phyloP scores from a whole-genome alignment of 306 rosid species.

The Hippophae gyantsensis region DNA sequence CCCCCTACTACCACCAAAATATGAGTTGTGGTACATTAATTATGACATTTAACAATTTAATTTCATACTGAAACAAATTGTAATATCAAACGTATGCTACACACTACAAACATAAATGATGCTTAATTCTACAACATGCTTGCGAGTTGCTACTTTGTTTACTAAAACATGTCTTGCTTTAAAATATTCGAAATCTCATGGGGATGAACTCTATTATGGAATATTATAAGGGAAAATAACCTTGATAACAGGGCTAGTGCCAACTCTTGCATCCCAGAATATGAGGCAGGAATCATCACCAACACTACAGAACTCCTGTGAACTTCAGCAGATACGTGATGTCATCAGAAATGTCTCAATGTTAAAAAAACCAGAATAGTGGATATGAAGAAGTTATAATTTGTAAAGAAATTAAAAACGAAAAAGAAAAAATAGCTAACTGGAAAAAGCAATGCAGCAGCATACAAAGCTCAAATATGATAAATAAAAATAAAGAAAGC shows the following conservation, averaged over 20 bases:
- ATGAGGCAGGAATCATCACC: conserved; percentile 98
- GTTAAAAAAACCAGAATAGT: background rate
- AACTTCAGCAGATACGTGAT: conserved; percentile 42
- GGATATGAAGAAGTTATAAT: background rate
- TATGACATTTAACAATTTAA: too few relatives aligned
- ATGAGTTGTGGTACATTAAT: too few relatives aligned
- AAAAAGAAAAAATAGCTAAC: too few relatives aligned
- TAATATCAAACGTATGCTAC: background rate
- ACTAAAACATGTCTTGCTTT: background rate
- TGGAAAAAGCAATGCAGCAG: too few relatives aligned
- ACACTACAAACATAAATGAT: background rate
- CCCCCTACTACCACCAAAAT: too few relatives aligned
- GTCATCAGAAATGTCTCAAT: conserved; percentile 22
- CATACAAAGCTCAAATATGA: too few relatives aligned
- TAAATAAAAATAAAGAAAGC: background rate
- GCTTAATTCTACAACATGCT: background rate
- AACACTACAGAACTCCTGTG: conserved; percentile 99
- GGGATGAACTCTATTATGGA: background rate
- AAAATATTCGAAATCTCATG: too few relatives aligned
- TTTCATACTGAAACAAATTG: background rate
- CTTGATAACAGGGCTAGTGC: conserved; percentile 81
- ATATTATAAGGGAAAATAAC: conserved; percentile 19
- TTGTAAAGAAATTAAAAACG: conserved; percentile 3
- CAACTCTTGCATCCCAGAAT: conserved; percentile 96
- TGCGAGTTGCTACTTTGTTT: background rate